Base-by-base conservation (phyloP, 2,329 filamentous ascomycete genomes). In the Cladosporium phlei region DNA sequence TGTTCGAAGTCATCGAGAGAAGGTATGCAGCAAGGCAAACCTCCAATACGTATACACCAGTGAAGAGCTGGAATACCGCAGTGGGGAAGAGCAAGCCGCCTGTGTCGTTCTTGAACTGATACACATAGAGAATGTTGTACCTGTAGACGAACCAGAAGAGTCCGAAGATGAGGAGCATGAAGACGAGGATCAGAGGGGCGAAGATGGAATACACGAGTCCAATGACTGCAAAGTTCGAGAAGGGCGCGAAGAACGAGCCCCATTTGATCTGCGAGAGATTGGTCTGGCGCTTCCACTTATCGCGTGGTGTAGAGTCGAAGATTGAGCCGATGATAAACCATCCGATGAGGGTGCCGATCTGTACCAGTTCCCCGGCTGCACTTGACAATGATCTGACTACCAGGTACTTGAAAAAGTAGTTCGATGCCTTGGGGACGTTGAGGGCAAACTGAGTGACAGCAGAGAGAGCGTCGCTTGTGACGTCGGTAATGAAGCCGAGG, bases 391-490 rank as follows among this genome's bases (percentile, higher is more conserved):
- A 88, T 60, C 97, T 93, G 8, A 98, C 82, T 62, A 96, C 85
- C 82, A 98, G 90, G 76, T 98, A 98, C 1, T 88, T 91, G 74
- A 96, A 97, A 73, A 97, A 98, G 67, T 97, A 98, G 63, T 96
- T 95, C 57, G 88, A 86, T 0, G 90, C 85, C 56, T 81, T 86
- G 2, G 93, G 93, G 4, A 98, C 71, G 50, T 90, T 93, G 9
- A 73, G 65, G 0, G 91, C 91, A 21, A 98, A 71, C 0, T 86
- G 74, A 14, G 79, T 66, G 0, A 93, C 80, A 48, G 94, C 79
- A 28, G 75, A 76, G n/a, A 72, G 69, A 6, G 88, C 82, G 35
- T 87, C 75, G 27, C 79, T 66, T 3, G 85, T 72, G 9, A 93
- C 64, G n/a, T 78, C 72, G 14, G 79, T 70, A 33, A 91, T 69